Base-by-base conservation (phyloP, 768 basidiomycete species). In the Rhodotorula diobovata region DNA sequence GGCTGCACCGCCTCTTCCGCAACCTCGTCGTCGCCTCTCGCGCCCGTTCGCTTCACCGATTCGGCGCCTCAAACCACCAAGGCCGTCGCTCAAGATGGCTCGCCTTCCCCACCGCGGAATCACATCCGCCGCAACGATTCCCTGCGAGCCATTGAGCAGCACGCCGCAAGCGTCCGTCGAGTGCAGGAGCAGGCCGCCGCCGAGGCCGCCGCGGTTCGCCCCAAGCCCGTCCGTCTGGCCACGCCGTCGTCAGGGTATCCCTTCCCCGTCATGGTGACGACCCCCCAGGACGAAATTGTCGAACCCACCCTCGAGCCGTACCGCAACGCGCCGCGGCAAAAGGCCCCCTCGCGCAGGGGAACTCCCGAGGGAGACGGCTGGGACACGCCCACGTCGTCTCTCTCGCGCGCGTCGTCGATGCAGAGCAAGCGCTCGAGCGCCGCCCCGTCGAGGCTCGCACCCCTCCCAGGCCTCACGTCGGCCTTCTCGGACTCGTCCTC, bases 211-310 rank as follows among this genome's bases (percentile, higher is more conserved):
- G 18, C 1, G 2, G 2, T 18, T 43, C 41, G 41, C 41, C 62
- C 65, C 8, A 50, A 51, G 28, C 70, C 70, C 18, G 28, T 53
- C 30, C 43, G 51, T 15, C 61, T 71, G 21, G 65, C 66, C 0
- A 63, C 61, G 16, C 70, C 70, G 4, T 46, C 41, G 14, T 41
- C 57, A 32, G 70, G 70, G 35, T 71, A 71, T 62, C 70, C 70
- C 3, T 71, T 71, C 61, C 70, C 70, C 1, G 43, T 58, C 46
- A 62, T 71, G 61, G 58, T 45, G 16, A 28, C 35, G 25, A 41
- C 35, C 6, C 39, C 57, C 28, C 37, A n/a, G 37, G 57, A 58
- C 8, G 35, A 37, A 25, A 16, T 41, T 39, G 37, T 28, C 14
- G 41, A 43, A 18, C n/a, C 59, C 41, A 41, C 56, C 35, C 34